Evolutionary conservation across 352 stramenopile genomes (phyloP).

Genomic region (Lagenidium sp.): DNA sequence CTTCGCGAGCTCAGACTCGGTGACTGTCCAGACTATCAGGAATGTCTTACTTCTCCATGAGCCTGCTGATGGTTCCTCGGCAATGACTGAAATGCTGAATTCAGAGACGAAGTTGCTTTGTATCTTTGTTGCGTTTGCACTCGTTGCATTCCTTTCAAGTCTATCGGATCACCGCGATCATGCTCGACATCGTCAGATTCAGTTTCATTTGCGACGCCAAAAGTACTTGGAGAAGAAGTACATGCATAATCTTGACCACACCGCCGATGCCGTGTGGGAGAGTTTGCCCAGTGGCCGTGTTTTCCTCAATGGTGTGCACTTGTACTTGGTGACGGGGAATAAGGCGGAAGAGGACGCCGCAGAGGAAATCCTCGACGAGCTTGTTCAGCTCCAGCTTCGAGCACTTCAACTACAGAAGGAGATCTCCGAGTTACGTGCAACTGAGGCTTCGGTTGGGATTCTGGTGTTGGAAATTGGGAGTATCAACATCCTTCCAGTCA

Average conservation of each 20-base stretch:
- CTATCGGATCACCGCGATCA: conserved; percentile 32
- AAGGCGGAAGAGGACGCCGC: conserved; percentile 55
- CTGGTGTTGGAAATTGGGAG: conserved; percentile 48
- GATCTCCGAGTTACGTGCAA: conserved; percentile 21
- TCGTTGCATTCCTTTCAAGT: conserved; percentile 17
- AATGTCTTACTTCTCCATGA: conserved; percentile 14
- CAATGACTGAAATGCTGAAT: not conserved
- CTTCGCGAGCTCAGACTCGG: not conserved
- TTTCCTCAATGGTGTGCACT: conserved; percentile 64
- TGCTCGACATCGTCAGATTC: too few relatives aligned
- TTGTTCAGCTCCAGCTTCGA: conserved; percentile 24
- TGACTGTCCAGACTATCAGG: conserved; percentile 5
- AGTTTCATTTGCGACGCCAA: too few relatives aligned
- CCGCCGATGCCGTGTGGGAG: conserved; percentile 17
- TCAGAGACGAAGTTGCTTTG: conserved; percentile 3
- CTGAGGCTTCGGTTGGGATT: conserved; percentile 17
- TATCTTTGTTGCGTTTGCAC: conserved; percentile 25
- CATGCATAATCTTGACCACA: conserved; percentile 32
- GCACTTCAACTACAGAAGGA: conserved; percentile 28
- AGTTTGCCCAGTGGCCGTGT: conserved; percentile 32
- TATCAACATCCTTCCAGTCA: conserved; percentile 59
- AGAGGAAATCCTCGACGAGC: conserved; percentile 62
- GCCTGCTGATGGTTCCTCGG: not conserved
- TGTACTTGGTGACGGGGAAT: conserved; percentile 62
- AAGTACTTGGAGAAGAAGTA: conserved; percentile 54